A percentile compares a stretch with the other conserved stretches of the same genome.
phyloP scores from a whole-genome alignment of 2,329 filamentous ascomycete species.

The Trichoderma harzianum region DNA sequence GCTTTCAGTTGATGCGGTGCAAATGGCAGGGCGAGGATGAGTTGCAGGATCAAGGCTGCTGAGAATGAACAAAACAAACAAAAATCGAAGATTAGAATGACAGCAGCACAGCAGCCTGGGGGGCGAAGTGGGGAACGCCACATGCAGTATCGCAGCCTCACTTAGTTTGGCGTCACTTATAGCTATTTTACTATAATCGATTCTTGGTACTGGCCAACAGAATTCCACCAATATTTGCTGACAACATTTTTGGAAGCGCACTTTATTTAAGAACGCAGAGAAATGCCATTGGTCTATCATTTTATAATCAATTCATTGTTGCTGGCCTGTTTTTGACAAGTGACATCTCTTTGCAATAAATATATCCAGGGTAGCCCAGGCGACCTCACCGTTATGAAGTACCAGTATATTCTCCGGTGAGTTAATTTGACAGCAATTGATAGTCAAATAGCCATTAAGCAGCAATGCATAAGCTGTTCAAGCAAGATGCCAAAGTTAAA shows the following conservation, averaged over 20 bases:
- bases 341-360: neutral
- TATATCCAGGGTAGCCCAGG: neutral
- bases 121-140: constrained; percentile 4
- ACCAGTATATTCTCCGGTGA: neutral
- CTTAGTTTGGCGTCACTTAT: neutral
- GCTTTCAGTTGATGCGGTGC: neutral
- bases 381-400: neutral
- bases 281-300: neutral
- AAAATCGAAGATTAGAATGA: neutral
- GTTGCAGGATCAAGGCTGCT: neutral
- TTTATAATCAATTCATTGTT: neutral
- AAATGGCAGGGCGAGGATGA: neutral
- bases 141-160: neutral
- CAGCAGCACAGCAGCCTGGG: neutral
- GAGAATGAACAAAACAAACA: neutral
- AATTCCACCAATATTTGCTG: neutral
- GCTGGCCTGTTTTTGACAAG: neutral
- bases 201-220: neutral
- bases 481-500: neutral
- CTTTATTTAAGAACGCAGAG: neutral
- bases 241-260: neutral
- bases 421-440: neutral
- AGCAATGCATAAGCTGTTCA: neutral
- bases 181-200: neutral
- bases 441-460: neutral